These are phyloP conservation scores for Solanum boliviense DNA, from an alignment of 257 asterid genomes.

Conservation along the genomic window DNA sequence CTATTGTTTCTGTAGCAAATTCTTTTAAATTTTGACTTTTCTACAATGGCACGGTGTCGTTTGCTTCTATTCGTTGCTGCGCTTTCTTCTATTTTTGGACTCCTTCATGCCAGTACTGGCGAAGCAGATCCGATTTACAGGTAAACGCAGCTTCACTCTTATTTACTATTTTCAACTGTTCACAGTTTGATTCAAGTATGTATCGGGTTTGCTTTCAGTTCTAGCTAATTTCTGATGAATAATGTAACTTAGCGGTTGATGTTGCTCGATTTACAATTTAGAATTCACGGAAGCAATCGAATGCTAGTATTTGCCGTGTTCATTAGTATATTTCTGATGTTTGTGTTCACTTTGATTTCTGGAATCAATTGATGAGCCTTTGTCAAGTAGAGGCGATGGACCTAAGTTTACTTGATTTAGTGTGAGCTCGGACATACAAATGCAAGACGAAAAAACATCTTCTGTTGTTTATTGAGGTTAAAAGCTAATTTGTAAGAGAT, in stretches of 20 bases:
- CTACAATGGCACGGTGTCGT: constrained; percentile 15
- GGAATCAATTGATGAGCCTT: not conserved
- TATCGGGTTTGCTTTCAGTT: not conserved
- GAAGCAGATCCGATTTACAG: constrained; percentile 70
- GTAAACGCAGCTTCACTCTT: constrained; percentile 18
- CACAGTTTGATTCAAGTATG: not conserved
- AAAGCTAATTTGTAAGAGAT: not conserved
- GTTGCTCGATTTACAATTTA: not conserved
- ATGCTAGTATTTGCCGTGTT: not conserved
- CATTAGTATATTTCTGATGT: not conserved
- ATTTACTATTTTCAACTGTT: not conserved
- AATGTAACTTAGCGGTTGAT: not conserved
- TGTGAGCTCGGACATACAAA: not conserved
- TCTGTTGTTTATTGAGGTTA: not conserved
- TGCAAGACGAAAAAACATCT: not conserved
- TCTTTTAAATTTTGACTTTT: not conserved
- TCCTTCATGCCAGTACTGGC: constrained; percentile 51
- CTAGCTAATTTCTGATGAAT: not conserved
- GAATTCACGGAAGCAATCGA: not conserved
- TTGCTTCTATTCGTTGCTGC: constrained; percentile 31
- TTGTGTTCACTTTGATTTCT: not conserved
- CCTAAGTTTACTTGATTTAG: not conserved
- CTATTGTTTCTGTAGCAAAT: constrained; percentile 3
- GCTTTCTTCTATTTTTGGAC: constrained; percentile 26
- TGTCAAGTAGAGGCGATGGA: not conserved